Evolutionary conservation across 2,329 filamentous ascomycete genomes (phyloP), one percentile per base, ranked within the genome.

Genomic region (Diplodia scrobiculata): DNA sequence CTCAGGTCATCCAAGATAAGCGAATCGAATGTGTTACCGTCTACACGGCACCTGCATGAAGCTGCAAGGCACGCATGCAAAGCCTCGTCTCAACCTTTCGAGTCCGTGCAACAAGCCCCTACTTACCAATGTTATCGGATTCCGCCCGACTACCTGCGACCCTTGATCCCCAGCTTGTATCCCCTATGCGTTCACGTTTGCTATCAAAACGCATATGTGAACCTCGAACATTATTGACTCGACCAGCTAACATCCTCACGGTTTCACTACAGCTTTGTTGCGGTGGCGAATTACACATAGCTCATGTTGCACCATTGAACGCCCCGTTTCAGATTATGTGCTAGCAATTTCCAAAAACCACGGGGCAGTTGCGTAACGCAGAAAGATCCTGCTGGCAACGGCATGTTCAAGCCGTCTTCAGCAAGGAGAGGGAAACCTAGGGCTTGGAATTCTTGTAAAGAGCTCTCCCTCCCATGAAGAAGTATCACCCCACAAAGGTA

Each of bases 21-120:
- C 34, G 55, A 48, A 60, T 47, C 6, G 38, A 32, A 9, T 34
- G 55, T 47, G 38, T 47, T 45, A 45, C 34, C 38, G 21, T 41
- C 29, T 17, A 21, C 38, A 41, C 17, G 38, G 38, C 7, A 48
- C 55, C 21, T 60, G 55, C 55, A 47, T 47, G 25, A 5, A 21
- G 19, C 55, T 60, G 55, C 38, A 60, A 60, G 55, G 55, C 38
- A 60, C 55, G 17, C 55, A 32, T 60, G 55, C 27, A 32, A 19
- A 41, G 45, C 17, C 38, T 27, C 14, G 25, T 48, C 55, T 45
- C 21, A 58, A 32, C 1, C 1, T 6, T 48, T n/a, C 17, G 13
- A 17, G 7, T 29, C 21, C 27, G 55, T 47, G 21, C n/a, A 17
- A 59, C 55, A 47, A 11, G 34, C 14, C 29, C 6, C 21, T 17